Conservation (phyloP, 305 asterid species). For the Fraxinus greggii region DNA sequence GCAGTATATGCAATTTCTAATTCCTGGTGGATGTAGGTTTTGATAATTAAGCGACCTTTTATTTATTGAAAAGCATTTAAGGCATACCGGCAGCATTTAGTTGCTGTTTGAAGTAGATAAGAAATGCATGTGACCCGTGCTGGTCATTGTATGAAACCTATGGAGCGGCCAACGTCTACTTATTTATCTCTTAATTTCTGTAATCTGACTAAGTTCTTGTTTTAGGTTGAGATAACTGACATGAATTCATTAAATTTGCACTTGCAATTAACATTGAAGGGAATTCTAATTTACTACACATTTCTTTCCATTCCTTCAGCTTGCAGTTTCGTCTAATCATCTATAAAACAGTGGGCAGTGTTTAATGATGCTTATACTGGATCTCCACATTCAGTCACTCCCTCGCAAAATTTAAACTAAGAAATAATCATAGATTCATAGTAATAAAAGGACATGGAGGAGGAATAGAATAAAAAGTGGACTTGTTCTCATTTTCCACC, state of each 20-base stretch:
- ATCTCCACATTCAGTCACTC: neutral
- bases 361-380: neutral
- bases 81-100: neutral
- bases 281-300: neutral
- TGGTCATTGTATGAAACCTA: neutral
- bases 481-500: neutral
- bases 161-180: neutral
- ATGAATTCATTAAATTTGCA: neutral
- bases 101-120: neutral
- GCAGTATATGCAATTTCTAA: neutral
- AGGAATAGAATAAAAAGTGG: neutral
- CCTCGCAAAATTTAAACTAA: neutral
- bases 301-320: neutral
- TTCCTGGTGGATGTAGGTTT: neutral
- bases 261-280: neutral
- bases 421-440: slow-evolving; percentile 1
- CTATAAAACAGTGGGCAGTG: neutral
- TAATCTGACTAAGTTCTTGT: neutral
- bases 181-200: neutral
- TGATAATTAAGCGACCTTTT: neutral
- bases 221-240: slow-evolving; percentile 9
- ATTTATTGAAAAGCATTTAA: neutral
- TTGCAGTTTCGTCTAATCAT: neutral
- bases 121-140: neutral
- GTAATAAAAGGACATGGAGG: neutral